phyloP scores from a whole-genome alignment of 306 rosid species.

The Neltuma alba region DNA sequence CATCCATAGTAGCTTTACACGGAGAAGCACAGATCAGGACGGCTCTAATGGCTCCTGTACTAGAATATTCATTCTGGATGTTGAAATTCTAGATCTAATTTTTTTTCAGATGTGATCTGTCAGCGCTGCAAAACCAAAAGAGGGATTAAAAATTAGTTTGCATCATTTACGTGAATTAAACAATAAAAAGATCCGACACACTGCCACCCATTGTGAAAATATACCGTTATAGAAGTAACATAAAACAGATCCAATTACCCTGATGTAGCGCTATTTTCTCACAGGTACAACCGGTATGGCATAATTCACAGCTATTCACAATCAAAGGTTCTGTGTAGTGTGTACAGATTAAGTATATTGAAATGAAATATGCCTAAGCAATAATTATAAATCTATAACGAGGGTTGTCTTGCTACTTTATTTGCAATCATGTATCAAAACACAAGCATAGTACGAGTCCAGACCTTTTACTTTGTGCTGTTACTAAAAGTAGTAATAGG shows the following conservation, averaged over 20 bases:
- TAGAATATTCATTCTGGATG: slow-evolving; percentile 53
- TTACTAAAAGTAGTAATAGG: background rate
- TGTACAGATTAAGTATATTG: background rate
- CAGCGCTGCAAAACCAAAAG: slow-evolving; percentile 68
- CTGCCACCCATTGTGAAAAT: background rate
- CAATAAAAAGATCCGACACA: background rate
- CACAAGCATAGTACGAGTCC: background rate
- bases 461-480: background rate
- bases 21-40: slow-evolving; percentile 25
- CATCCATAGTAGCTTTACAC: slow-evolving; percentile 39
- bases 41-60: slow-evolving; percentile 21
- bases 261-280: background rate
- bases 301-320: background rate
- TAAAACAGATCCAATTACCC: background rate
- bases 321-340: background rate
- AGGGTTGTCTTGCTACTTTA: background rate
- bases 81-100: slow-evolving; percentile 92
- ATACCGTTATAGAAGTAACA: background rate
- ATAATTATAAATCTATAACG: background rate
- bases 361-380: background rate
- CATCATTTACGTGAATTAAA: slow-evolving; percentile 3
- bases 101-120: slow-evolving; percentile 86
- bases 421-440: background rate
- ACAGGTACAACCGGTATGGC: background rate
- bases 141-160: slow-evolving; percentile 18